Evolutionary conservation across 2,329 filamentous ascomycete genomes (phyloP), one percentile per base, ranked within the genome.

Genomic region (Fusarium lateritium): DNA sequence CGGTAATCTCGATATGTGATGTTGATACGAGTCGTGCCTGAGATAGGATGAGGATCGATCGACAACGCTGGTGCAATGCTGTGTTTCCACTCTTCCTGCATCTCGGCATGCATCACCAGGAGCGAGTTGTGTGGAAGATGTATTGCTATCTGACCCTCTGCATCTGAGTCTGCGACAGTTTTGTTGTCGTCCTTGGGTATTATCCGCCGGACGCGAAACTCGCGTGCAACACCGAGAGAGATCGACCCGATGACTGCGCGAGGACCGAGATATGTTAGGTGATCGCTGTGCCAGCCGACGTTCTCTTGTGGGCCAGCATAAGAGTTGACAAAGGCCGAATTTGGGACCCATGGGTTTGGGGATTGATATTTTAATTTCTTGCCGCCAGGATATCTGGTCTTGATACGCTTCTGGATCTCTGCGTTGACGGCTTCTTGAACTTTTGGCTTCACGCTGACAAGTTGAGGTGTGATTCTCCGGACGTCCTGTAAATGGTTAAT

Each of bases 51-150:
- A 2, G 94, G 93, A 65, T 94, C 91, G 61, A 98, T 92, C 6
- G 90, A 88, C 49, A 86, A 84, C 0, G 92, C 90, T 0, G 94
- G 92, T 0, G 89, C 85, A 43, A 99, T 92, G 70, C 88, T 88
- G 78, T 99, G 96, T 78, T 98, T 98, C 94, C 94, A 98, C 76
- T 92, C 91, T 76, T 98, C 95, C 76, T 98, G 95, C 93, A 97
- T 98, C 76, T 97, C 94, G 1, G 95, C 94, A 75, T 98, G 94
- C 96, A 99, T 98, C 11, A 98, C 85, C 0, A 99, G 85, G 1
- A 98, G 86, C 1, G 93, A 97, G 78, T 98, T 98, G 79, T 98
- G 96, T 0, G 95, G 95, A 0, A 98, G 88, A 73, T 98, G 94
- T 43, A 98, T 96, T 2, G 94, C 90, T 61, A 98, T 95, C 76